These are phyloP conservation scores for Coemansia guatemalensis DNA, from an alignment of 192 early-diverging fungal genomes.

Conservation along the genomic window DNA sequence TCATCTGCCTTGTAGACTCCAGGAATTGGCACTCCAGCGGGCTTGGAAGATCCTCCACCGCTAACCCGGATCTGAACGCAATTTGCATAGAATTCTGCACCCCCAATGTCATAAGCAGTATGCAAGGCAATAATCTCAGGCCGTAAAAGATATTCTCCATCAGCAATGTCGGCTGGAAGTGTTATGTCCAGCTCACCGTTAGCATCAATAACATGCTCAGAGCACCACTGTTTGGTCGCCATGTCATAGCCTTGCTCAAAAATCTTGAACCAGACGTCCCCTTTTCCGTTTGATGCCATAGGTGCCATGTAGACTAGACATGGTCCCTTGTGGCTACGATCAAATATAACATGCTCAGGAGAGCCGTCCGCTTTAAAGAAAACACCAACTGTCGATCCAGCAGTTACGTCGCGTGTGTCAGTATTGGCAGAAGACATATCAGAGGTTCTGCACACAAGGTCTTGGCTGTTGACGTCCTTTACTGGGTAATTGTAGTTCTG, in stretches of 20 bases:
- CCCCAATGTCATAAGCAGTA: slow-evolving; percentile 4
- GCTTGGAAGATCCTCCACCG: slow-evolving; percentile 11
- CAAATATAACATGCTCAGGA: neutral
- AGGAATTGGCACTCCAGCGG: slow-evolving; percentile 14
- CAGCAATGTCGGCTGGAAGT: slow-evolving; percentile 21
- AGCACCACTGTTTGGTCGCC: slow-evolving; percentile 25
- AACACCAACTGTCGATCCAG: slow-evolving; percentile 20
- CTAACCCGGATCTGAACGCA: slow-evolving; percentile 10
- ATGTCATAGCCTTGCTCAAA: slow-evolving; percentile 29
- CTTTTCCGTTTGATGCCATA: slow-evolving; percentile 9
- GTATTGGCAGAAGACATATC: neutral
- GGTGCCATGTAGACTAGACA: slow-evolving; percentile 33
- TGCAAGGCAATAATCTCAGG: slow-evolving; percentile 28
- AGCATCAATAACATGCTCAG: slow-evolving; percentile 18
- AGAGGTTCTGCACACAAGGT: slow-evolving; percentile 20
- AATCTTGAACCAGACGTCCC: slow-evolving; percentile 36
- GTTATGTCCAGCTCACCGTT: slow-evolving; percentile 23
- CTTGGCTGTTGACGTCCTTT: slow-evolving; percentile 12
- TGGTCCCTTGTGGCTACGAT: slow-evolving; percentile 20
- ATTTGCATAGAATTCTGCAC: slow-evolving; percentile 19
- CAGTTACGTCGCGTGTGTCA: slow-evolving; percentile 13
- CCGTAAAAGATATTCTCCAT: slow-evolving; percentile 27
- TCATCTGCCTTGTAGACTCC: slow-evolving; percentile 22
- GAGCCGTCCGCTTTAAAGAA: slow-evolving; percentile 16
- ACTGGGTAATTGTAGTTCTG: slow-evolving; percentile 25